A percentile compares a stretch with the other conserved stretches of the same genome.
Conservation (phyloP, 2,329 filamentous ascomycete species). For the Beauveria sp. region DNA sequence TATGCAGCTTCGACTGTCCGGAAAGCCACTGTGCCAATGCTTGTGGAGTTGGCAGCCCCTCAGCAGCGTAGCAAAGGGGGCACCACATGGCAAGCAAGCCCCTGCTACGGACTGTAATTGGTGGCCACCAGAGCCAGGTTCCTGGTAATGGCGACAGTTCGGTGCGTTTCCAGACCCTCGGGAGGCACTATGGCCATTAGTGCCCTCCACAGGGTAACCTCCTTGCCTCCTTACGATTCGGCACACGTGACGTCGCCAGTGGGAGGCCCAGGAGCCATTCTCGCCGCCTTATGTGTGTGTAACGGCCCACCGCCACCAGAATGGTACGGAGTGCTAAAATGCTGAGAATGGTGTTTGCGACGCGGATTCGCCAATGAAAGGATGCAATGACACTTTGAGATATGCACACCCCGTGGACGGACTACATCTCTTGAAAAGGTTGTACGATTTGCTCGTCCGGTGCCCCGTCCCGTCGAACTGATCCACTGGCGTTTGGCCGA, state of each 20-base stretch:
- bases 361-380: background rate
- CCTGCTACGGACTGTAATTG: conserved; percentile 7
- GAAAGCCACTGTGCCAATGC: background rate
- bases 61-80: conserved; percentile 3
- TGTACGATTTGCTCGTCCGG: background rate
- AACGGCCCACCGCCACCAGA: conserved; percentile 8
- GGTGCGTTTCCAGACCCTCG: conserved; percentile 27
- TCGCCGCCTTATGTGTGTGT: background rate
- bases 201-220: conserved; percentile 2
- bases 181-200: conserved; percentile 19
- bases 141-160: conserved; percentile 19
- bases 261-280: background rate
- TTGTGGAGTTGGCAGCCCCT: conserved; percentile 6
- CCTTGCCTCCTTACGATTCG: conserved; percentile 15
- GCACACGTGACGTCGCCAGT: conserved; percentile 16
- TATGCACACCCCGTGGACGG: background rate
- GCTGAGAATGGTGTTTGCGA: background rate
- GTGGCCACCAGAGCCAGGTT: conserved; percentile 16
- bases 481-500: background rate
- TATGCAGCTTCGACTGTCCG: background rate
- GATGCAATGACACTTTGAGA: background rate
- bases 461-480: background rate
- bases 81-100: conserved; percentile 13
- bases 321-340: background rate
- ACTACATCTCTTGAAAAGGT: background rate